These are phyloP conservation scores for Euphorbia neoarborescens DNA, from an alignment of 441 rosid species.

Conservation along the genomic window DNA sequence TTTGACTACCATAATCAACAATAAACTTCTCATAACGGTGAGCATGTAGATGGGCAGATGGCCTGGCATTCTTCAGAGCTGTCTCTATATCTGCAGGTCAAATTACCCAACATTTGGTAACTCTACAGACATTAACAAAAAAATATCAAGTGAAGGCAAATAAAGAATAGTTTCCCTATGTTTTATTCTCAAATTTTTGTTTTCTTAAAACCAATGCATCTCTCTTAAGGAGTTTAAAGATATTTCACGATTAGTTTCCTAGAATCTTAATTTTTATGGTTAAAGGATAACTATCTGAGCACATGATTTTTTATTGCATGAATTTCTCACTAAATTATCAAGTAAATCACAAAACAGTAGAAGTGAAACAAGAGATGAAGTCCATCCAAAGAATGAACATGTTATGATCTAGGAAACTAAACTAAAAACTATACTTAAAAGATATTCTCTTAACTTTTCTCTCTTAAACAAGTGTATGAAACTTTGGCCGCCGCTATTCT, in stretches of 20 bases:
- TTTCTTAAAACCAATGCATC: neutral
- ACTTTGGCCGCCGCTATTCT: too few relatives aligned
- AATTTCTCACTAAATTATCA: slow-evolving; percentile 7
- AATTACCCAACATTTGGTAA: slow-evolving; percentile 62
- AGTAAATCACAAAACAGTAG: neutral
- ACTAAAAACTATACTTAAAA: neutral
- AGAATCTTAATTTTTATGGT: slow-evolving; percentile 39
- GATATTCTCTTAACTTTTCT: neutral
- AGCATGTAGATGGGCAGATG: slow-evolving; percentile 77
- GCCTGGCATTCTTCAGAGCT: slow-evolving; percentile 73
- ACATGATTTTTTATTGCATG: slow-evolving; percentile 3
- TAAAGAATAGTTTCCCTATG: neutral
- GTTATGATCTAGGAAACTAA: too few relatives aligned
- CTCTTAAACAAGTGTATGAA: neutral
- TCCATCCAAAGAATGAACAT: neutral
- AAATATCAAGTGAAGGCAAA: neutral
- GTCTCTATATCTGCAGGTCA: slow-evolving; percentile 49
- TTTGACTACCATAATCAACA: slow-evolving; percentile 81
- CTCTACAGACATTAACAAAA: slow-evolving; percentile 34
- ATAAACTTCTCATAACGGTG: slow-evolving; percentile 77
- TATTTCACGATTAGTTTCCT: neutral
- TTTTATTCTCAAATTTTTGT: neutral
- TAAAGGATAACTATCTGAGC: slow-evolving; percentile 19
- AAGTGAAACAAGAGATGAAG: neutral
- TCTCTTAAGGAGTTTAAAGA: neutral